These are phyloP conservation scores for Papiliotrema fonsecae DNA, from an alignment of 1,284 basidiomycete species.

Conservation along the genomic window DNA sequence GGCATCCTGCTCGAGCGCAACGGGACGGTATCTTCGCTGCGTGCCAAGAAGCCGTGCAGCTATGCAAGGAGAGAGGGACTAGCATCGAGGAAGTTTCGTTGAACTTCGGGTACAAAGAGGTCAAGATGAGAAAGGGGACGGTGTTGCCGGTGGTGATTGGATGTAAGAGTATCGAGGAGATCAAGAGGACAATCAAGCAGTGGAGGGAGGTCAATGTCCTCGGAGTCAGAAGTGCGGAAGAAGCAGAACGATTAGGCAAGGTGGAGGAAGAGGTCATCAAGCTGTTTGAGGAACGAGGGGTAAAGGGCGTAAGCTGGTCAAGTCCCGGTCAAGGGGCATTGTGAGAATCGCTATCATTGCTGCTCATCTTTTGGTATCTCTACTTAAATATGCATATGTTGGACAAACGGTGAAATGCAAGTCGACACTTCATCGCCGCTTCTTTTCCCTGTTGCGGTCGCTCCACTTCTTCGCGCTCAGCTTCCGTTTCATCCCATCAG, in stretches of 20 bases:
- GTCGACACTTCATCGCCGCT: not conserved
- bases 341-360: too few species aligned
- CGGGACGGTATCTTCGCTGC: constrained; percentile 16
- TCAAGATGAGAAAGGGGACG: constrained; percentile 27
- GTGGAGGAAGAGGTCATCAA: constrained; percentile 53
- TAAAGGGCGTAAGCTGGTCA: constrained; percentile 52
- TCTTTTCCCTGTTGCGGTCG: not conserved
- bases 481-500: not conserved
- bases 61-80: constrained; percentile 29
- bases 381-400: not conserved
- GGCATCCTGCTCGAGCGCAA: constrained; percentile 69
- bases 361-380: not conserved
- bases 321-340: constrained; percentile 15
- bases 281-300: constrained; percentile 55
- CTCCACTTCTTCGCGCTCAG: constrained; percentile 1
- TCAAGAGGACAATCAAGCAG: constrained; percentile 64
- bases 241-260: constrained; percentile 45
- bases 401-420: not conserved
- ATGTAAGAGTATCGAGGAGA: constrained; percentile 63
- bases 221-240: constrained; percentile 36
- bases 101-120: constrained; percentile 62
- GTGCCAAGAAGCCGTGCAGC: constrained; percentile 20
- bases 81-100: constrained; percentile 64
- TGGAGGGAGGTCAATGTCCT: constrained; percentile 59
- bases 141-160: constrained; percentile 69